Conservation (phyloP, 345 rosid species). For the Salix dunnii region DNA sequence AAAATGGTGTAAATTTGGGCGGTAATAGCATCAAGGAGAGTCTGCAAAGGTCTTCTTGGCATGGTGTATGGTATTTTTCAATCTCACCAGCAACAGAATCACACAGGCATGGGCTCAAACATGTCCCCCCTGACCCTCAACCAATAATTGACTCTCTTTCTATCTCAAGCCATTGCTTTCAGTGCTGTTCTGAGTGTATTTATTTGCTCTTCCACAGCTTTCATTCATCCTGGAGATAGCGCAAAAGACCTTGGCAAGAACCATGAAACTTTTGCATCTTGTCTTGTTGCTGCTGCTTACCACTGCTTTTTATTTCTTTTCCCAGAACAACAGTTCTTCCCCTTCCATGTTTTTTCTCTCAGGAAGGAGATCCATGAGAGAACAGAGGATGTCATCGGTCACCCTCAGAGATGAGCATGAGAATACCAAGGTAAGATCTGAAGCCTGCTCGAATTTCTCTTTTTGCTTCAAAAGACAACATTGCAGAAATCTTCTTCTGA, state of each 20-base stretch:
- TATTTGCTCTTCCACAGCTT: constrained; percentile 4
- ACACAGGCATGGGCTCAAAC: constrained; percentile 11
- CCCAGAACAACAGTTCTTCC: constrained; percentile 5
- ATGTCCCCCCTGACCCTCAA: constrained; percentile 15
- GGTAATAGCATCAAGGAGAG: too few relatives aligned
- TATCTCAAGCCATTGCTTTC: not conserved
- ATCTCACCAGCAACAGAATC: constrained; percentile 9
- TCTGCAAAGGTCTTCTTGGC: not conserved
- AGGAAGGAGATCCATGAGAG: constrained; percentile 24
- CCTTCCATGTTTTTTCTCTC: constrained; percentile 8
- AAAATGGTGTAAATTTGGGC: too few relatives aligned
- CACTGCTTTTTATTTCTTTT: constrained; percentile 15
- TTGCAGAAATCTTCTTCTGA: not conserved
- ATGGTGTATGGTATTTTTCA: not conserved
- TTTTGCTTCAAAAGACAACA: not conserved
- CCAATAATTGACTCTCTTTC: constrained; percentile 26
- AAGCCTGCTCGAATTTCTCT: not conserved
- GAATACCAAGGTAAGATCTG: constrained; percentile 16
- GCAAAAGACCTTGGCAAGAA: not conserved
- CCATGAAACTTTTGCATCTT: constrained; percentile 27
- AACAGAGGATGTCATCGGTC: constrained; percentile 17
- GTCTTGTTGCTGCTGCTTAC: constrained; percentile 19
- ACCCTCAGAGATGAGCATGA: not conserved
- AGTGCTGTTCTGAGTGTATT: not conserved
- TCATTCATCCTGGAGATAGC: not conserved